Base-by-base conservation (phyloP, 768 basidiomycete species). In the Lyophyllum decastes region DNA sequence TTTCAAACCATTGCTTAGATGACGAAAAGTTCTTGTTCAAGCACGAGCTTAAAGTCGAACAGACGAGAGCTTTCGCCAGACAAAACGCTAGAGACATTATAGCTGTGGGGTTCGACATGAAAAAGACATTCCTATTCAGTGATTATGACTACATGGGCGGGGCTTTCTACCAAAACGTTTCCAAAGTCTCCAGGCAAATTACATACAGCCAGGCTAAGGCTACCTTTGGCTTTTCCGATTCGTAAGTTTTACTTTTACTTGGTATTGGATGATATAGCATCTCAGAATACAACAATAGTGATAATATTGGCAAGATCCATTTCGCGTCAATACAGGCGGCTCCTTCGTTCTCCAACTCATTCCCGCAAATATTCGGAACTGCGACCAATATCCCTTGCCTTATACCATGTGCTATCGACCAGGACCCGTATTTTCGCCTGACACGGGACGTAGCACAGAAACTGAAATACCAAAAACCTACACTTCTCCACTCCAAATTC, bases 1-100 rank as follows among this genome's bases (percentile, higher is more conserved):
- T 35, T 17, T 50, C n/a, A 12, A 4, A 7, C 0, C 12, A 5
- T 16, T 11, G 35, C 35, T 5, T 64, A 93, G 97, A 99, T 67
- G 97, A 99, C 72, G 97, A 99, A 71, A 99, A 99, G 72, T 99
- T 98, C 79, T 74, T 99, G 47, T 97, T 99, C 83, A 96, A 98
- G 72, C 92, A 94, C 54, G 90, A 91, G 62, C 84, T 97, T 58
- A 95, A 93, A 70, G 81, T 92, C 34, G 93, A 98, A 62, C 89
- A 98, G 70, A 90, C 91, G 21, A 85, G 86, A 68, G 77, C 78
- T 22, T 98, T 95, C 70, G 84, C 93, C 8, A 82, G 83, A 55
- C 83, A 85, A 68, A 99, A 98, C 68, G 90, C 95, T n/a, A 85
- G 83, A 63, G 96, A 98, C 71, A 96, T 98, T 67, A 98, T 99